phyloP scores from a whole-genome alignment of 31 red algal species.

The Odonthalia washingtoniensis region DNA sequence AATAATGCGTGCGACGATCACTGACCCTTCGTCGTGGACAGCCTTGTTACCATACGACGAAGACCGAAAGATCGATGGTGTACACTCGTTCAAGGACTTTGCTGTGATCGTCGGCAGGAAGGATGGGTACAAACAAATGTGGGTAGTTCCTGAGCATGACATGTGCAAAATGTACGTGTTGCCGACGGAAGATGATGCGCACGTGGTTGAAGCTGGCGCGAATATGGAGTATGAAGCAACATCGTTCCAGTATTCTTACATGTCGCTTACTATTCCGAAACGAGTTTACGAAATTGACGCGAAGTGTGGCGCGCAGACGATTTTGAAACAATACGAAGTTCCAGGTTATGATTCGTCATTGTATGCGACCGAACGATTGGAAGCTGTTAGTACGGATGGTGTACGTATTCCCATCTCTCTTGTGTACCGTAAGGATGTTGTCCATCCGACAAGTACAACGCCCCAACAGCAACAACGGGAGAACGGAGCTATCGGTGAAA shows the following conservation, averaged over 20 bases:
- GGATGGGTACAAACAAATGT: slow-evolving; percentile 66
- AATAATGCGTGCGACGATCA: slow-evolving; percentile 42
- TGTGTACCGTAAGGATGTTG: slow-evolving; percentile 68
- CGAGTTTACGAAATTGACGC: slow-evolving; percentile 64
- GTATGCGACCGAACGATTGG: slow-evolving; percentile 71
- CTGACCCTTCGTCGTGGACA: slow-evolving; percentile 45
- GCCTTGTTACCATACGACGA: slow-evolving; percentile 63
- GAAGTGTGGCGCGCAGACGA: slow-evolving; percentile 5
- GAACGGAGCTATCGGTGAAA: too few relatives aligned
- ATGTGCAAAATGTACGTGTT: slow-evolving; percentile 44
- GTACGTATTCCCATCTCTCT: slow-evolving; percentile 72
- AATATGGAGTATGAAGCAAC: slow-evolving; percentile 61
- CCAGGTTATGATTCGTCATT: slow-evolving; percentile 60
- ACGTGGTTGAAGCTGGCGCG: slow-evolving; percentile 36
- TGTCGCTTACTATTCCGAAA: slow-evolving; percentile 72
- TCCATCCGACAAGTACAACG: background rate
- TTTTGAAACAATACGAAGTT: slow-evolving; percentile 73
- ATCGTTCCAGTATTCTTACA: slow-evolving; percentile 64
- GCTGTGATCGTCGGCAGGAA: slow-evolving; percentile 58
- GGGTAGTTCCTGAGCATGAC: slow-evolving; percentile 63
- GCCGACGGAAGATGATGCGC: slow-evolving; percentile 61
- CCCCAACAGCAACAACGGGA: too few relatives aligned
- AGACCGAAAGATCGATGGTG: slow-evolving; percentile 57
- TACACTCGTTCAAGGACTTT: slow-evolving; percentile 66
- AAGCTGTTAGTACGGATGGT: slow-evolving; percentile 75